These are phyloP conservation scores for Cenchrus fungigraminus DNA, from an alignment of 176 grass and related monocot species.

Conservation along the genomic window DNA sequence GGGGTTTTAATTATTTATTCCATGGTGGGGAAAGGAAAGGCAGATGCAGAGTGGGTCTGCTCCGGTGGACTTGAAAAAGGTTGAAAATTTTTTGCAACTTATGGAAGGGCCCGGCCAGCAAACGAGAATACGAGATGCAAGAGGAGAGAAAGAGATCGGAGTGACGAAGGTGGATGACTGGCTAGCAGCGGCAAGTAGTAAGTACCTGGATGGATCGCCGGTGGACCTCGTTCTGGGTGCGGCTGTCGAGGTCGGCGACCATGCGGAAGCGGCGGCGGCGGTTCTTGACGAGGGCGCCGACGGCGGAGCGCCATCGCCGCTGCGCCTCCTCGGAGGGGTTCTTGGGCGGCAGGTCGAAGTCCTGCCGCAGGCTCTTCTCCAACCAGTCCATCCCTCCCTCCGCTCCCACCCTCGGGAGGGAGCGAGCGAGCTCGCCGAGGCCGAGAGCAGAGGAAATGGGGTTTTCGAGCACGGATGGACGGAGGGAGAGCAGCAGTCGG, in stretches of 20 bases:
- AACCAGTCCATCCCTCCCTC: conserved; percentile 31
- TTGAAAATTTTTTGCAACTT: not conserved
- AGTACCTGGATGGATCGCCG: conserved; percentile 58
- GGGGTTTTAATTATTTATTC: not conserved
- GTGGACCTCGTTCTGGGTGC: conserved; percentile 46
- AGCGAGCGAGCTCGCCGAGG: not conserved
- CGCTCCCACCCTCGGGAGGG: not conserved
- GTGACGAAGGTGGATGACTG: not conserved
- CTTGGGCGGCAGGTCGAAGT: conserved; percentile 82
- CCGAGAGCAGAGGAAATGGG: not conserved
- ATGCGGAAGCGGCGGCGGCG: conserved; percentile 80
- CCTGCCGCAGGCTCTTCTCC: conserved; percentile 56
- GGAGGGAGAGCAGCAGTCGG: too few species aligned
- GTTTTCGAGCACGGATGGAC: not conserved
- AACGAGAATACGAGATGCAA: too few species aligned
- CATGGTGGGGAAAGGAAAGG: not conserved
- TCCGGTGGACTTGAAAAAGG: not conserved
- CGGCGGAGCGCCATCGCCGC: conserved; percentile 77
- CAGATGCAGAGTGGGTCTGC: not conserved
- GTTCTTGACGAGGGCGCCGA: conserved; percentile 70
- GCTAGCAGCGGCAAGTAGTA: not conserved
- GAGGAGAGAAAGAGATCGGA: not conserved
- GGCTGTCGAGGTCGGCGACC: conserved; percentile 76
- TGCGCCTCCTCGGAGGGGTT: conserved; percentile 74
- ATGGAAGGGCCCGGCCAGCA: too few species aligned